A percentile compares a stretch with the other conserved stretches of the same genome.
Evolutionary conservation across 495 filamentous ascomycete genomes (phyloP).

Genomic region (Xylaria flabelliformis): DNA sequence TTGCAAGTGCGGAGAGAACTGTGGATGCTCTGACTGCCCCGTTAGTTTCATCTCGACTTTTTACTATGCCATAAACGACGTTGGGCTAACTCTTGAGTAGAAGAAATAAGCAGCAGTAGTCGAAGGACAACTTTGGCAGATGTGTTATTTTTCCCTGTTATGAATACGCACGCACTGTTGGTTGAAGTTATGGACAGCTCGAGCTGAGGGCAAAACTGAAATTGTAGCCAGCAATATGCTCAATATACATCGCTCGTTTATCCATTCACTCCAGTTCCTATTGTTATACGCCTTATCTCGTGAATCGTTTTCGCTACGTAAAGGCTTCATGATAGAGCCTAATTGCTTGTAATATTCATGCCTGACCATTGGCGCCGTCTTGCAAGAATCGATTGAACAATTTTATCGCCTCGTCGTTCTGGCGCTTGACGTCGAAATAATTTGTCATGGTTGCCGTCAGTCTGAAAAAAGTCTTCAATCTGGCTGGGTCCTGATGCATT

Average conservation of each 20-base stretch:
- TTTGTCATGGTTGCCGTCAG: constrained; percentile 42
- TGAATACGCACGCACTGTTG: background rate
- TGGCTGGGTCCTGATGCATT: constrained; percentile 44
- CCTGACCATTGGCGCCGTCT: background rate
- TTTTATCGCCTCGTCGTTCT: constrained; percentile 40
- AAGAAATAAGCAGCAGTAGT: background rate
- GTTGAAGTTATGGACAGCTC: background rate
- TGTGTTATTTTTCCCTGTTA: background rate
- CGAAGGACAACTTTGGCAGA: too few relatives aligned
- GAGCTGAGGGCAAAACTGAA: background rate
- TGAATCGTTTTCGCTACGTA: background rate
- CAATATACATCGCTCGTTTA: background rate
- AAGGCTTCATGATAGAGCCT: background rate
- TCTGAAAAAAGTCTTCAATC: constrained; percentile 40
- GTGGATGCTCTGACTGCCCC: constrained; percentile 41
- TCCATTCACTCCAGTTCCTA: background rate
- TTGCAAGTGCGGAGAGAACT: constrained; percentile 39
- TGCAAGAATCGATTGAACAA: constrained; percentile 17
- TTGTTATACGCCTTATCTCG: background rate
- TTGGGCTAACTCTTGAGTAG: background rate
- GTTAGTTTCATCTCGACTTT: constrained; percentile 24
- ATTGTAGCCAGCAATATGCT: background rate
- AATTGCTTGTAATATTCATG: background rate
- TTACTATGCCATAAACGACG: background rate
- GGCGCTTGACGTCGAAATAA: constrained; percentile 40